Evolutionary conservation across 768 basidiomycete genomes (phyloP), one percentile per base, ranked within the genome.

Genomic region (Rickenella mellea): DNA sequence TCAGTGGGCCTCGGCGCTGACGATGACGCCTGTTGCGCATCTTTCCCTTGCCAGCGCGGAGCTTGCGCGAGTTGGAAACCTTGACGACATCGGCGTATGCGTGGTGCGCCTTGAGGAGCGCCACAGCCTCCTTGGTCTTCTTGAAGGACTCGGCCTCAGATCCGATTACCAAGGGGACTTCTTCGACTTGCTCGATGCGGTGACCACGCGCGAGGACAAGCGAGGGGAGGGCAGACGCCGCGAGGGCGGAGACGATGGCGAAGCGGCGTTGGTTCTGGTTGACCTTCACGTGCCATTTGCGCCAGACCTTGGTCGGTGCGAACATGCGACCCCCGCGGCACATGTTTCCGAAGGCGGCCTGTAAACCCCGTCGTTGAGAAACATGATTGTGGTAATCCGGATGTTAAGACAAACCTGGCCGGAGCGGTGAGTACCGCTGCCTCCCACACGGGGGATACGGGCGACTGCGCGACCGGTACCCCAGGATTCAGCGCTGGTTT

Each of bases 281-380:
- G 48, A 97, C 88, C 74, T 97, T 99, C 73, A 98, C 87, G 71
- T 99, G 96, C 96, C 96, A 99, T 66, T 82, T 93, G 69, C 94
- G 85, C 94, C 93, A 98, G 61, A 80, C 88, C 76, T 96, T 97
- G 70, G 94, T 98, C 14, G 96, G 96, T 22, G 94, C 94, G 68
- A 99, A 98, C 96, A 99, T 98, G 62, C 96, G 91, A 73, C 96
- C 96, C 61, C 96, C 94, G 67, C 96, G 88, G 76, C 94, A 98
- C 96, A 99, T 98, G 85, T 98, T 98, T 60, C 96, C 96, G 71
- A 98, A 98, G 25, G 96, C 96, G 63, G 90, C 96, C 84, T 94
- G 43, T 20, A 15, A 8, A 30, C 20, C 29, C 6, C 25, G 6
- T 7, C 15, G 7, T 14, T 19, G 8, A 11, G 11, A 15, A 6